Base-by-base conservation (phyloP, 169 alveolate genomes). In the Eimeria maxima region DNA sequence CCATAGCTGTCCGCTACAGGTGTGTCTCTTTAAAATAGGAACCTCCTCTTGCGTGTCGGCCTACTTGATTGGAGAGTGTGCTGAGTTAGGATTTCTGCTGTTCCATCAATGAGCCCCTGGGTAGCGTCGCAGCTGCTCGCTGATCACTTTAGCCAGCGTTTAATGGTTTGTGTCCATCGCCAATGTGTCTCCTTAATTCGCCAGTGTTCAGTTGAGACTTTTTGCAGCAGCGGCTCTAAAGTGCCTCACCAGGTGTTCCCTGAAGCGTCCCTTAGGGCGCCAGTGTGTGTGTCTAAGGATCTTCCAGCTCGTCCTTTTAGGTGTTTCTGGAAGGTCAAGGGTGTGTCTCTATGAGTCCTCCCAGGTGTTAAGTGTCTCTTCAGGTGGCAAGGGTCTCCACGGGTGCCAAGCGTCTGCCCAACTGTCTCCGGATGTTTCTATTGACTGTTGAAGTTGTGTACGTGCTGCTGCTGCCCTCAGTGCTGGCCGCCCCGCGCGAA, bases 401-500 rank as follows among this genome's bases (percentile, higher is more conserved):
- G 20, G 60, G 60, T 53, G 60, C 16, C 60, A 53, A 14, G 60
- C 16, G 60, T 53, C 60, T 53, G 20, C 60, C 16, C 0, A 8
- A 14, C 20, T 60, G 69, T 60, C 69, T 60, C 69, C n/a, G 20
- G 69, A 2, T 8, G 69, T 60, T 16, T 57, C 69, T 57, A 16
- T 14, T 18, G 69, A 60, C 27, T 18, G 2, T 18, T 16, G 20
- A 60, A 18, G n/a, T n/a, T 18, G 69, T 10, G 69, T 14, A 11
- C 1, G 14, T 11, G 20, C 7, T 71, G 13, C 47, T 27, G 83
- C 3, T 71, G 44, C n/a, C 45, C 2, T 71, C 83, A 71, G 87
- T 76, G 87, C 27, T 76, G 63, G 87, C 87, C 22, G 57, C 87
- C 33, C 87, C 42, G 38, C 87, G 87, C 13, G 87, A 76, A 38